phyloP scores from a whole-genome alignment of 768 basidiomycete genomes.

The Mycena vitilis region DNA sequence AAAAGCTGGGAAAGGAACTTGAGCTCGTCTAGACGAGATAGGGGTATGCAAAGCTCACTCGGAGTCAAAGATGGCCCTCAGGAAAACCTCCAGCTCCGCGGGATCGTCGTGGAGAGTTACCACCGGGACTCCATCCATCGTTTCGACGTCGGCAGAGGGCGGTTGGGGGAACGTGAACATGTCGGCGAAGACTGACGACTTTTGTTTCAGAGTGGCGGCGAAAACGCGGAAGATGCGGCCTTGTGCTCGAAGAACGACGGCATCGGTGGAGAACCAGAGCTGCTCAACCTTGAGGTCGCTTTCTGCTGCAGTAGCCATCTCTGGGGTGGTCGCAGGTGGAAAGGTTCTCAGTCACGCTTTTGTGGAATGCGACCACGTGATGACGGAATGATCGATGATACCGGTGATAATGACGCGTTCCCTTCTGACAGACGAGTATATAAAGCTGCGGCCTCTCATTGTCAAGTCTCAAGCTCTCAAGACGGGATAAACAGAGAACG shows the following conservation, averaged over 20 bases:
- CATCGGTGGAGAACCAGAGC: slow-evolving; percentile 18
- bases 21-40: too few species aligned
- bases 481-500: too few species aligned
- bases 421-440: too few species aligned
- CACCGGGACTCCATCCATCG: slow-evolving; percentile 8
- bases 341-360: too few species aligned
- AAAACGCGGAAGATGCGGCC: slow-evolving; percentile 12
- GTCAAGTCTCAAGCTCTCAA: too few species aligned
- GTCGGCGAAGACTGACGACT: slow-evolving; percentile 26
- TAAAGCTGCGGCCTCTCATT: too few species aligned
- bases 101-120: slow-evolving; percentile 22
- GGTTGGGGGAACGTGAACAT: slow-evolving; percentile 24
- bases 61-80: slow-evolving; percentile 24
- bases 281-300: not conserved
- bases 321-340: too few species aligned
- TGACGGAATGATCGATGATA: too few species aligned
- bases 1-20: too few species aligned
- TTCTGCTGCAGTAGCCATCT: too few species aligned
- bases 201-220: slow-evolving; percentile 11
- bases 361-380: too few species aligned
- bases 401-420: too few species aligned
- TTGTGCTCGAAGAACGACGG: slow-evolving; percentile 13
- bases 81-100: slow-evolving; percentile 12
- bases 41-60: not conserved
- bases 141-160: not conserved